Base-by-base conservation (phyloP, 768 basidiomycete species). In the Cantharellus cinnabarinus region DNA sequence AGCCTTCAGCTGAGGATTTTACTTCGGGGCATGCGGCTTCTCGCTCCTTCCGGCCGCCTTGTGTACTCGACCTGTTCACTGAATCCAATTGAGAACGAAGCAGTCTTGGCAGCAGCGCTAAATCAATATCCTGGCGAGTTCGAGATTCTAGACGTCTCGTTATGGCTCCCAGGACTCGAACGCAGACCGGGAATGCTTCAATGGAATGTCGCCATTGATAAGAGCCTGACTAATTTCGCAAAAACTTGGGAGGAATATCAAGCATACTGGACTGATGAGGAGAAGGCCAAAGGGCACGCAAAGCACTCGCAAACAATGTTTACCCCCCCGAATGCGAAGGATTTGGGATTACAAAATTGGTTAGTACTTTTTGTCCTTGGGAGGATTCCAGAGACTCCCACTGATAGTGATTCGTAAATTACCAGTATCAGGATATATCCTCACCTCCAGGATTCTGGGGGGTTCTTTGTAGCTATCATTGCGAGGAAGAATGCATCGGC, bases 41-140 rank as follows among this genome's bases (percentile, higher is more conserved):
- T 99, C 44, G 76, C 78, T 62, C 81, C 82, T 39, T 79, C 82
- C n/a, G 94, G 93, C 4, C 81, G 86, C 41, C 84, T 98, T 62
- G 93, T 98, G 15, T 99, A 98, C 68, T 98, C 95, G 3, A 99
- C 95, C 0, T 98, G 95, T 66, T 97, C 93, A 0, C 74, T 98
- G 63, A 98, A 98, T 68, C 95, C 95, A 1, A 77, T 90, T 7
- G 95, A 99, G 71, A 97, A 99, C 67, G 95, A 99, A 69, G 89
- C 95, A 4, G 94, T 98, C 62, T 74, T 98, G 41, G 84, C 88
- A 1, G 82, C 85, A 50, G 90, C 88, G 0, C 74, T 98, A 42
- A 79, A 78, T 61, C 69, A 74, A 1, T 79, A 83, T 61, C 77
- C 80, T 34, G 86, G 90, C 85, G 48, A 42, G 74, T 93, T 87